A percentile compares a stretch with the other conserved stretches of the same genome.
Conservation (phyloP, 192 early-diverging fungal species). For the Linnemannia zychae region DNA sequence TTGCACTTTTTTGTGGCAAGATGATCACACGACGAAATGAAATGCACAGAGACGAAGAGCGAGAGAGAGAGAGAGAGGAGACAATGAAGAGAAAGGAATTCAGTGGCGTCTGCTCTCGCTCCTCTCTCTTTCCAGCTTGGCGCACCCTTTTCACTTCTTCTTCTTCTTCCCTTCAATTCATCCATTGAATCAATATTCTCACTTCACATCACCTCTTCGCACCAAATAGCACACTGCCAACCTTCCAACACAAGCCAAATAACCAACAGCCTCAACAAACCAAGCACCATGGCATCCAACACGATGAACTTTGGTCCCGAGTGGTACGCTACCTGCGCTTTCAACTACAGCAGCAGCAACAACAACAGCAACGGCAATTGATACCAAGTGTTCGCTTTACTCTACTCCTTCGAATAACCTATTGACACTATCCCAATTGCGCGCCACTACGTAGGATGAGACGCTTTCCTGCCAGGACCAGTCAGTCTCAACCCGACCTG, state of each 20-base stretch:
- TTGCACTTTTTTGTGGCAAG: not conserved
- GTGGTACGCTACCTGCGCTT: slow-evolving; percentile 63
- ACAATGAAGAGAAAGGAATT: not conserved
- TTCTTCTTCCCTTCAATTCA: slow-evolving; percentile 7
- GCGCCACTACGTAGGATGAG: slow-evolving; percentile 32
- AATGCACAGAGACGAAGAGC: not conserved
- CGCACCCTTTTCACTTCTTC: not conserved
- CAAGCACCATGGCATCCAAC: slow-evolving; percentile 49
- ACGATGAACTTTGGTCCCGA: slow-evolving; percentile 88
- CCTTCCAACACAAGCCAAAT: not conserved
- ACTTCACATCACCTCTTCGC: not conserved
- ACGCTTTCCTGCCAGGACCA: slow-evolving; percentile 48
- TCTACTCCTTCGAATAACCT: not conserved
- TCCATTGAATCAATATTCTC: slow-evolving; percentile 7
- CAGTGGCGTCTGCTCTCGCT: not conserved
- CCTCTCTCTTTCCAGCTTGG: not conserved
- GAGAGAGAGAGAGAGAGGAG: not conserved
- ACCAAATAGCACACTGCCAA: not conserved
- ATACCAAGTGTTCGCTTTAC: not conserved
- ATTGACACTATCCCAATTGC: slow-evolving; percentile 2
- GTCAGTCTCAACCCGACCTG: slow-evolving; percentile 28
- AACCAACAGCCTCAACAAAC: not conserved
- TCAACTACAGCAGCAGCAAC: not conserved
- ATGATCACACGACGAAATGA: not conserved
- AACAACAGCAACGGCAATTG: not conserved